Evolutionary conservation across 2,329 filamentous ascomycete genomes (phyloP).

Genomic region (Ilyonectria sp.): DNA sequence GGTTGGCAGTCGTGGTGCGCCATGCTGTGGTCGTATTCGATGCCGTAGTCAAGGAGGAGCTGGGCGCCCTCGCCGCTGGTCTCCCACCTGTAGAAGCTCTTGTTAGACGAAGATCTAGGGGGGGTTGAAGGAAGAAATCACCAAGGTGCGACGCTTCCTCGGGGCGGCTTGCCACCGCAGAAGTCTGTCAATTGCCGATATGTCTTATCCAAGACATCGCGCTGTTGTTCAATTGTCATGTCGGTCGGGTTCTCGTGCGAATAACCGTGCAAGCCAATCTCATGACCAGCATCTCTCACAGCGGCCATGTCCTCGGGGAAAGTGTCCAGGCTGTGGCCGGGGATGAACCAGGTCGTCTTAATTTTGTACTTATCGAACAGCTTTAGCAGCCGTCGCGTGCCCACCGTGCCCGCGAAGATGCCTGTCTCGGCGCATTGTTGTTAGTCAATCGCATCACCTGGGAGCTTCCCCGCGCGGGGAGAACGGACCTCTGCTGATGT

Average conservation of each 20-base stretch:
- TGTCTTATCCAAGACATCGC: constrained; percentile 82
- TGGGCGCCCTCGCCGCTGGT: constrained; percentile 77
- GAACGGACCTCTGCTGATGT: constrained; percentile 75
- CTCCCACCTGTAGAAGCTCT: constrained; percentile 71
- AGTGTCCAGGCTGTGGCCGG: constrained; percentile 64
- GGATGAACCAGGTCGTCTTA: constrained; percentile 72
- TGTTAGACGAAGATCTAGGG: background rate
- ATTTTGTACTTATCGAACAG: constrained; percentile 81
- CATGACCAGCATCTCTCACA: constrained; percentile 63
- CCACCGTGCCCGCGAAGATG: constrained; percentile 78
- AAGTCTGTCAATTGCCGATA: constrained; percentile 80
- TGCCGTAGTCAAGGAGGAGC: constrained; percentile 75
- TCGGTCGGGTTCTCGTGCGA: constrained; percentile 81
- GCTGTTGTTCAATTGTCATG: constrained; percentile 83
- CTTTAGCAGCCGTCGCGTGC: constrained; percentile 76
- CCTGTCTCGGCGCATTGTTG: constrained; percentile 53
- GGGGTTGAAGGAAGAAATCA: constrained; percentile 49
- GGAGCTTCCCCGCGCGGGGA: background rate
- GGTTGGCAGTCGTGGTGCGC: constrained; percentile 74
- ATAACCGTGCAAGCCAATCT: constrained; percentile 76
- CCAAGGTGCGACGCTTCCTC: constrained; percentile 81
- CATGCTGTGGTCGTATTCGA: constrained; percentile 80
- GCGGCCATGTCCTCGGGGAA: constrained; percentile 63
- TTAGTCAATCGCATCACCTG: background rate
- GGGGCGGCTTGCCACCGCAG: constrained; percentile 74